A percentile compares a stretch with the other conserved stretches of the same genome.
Conservation (phyloP, 2,329 filamentous ascomycete genomes). For the Dothistroma pini region DNA sequence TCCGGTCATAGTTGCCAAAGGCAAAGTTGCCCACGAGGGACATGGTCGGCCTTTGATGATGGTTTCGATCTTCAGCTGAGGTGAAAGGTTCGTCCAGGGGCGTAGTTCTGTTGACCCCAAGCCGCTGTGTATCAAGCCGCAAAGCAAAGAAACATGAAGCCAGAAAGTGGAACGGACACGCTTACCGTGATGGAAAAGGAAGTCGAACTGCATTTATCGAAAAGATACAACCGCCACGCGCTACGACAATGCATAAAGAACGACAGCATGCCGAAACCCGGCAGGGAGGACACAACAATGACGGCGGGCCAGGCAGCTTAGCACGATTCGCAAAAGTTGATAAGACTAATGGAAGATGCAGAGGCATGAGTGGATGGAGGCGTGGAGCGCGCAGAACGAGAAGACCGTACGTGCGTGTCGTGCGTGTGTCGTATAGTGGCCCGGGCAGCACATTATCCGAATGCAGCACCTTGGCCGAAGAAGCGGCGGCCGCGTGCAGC, state of each 20-base stretch:
- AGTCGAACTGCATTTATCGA: background rate
- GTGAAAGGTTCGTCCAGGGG: background rate
- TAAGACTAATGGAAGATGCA: background rate
- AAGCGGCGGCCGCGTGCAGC: background rate
- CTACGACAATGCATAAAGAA: background rate
- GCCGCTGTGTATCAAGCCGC: background rate
- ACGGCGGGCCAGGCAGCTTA: background rate
- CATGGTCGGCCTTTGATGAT: slow-evolving; percentile 31
- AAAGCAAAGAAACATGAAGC: background rate
- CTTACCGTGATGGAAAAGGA: background rate
- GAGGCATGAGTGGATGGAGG: background rate
- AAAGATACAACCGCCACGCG: background rate
- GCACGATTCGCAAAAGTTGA: background rate
- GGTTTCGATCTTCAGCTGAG: background rate
- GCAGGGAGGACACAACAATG: background rate
- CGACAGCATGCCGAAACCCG: background rate
- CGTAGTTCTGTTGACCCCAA: background rate
- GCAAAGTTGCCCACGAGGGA: slow-evolving; percentile 43
- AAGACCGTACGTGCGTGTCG: no score
- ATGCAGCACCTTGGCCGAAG: no score
- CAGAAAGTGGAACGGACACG: background rate
- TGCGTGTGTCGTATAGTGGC: no score
- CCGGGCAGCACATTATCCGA: no score
- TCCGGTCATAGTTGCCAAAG: slow-evolving; percentile 41
- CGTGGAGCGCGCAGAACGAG: no score